Evolutionary conservation across 805 yeast genomes (phyloP).

Genomic region (Candida peoriensis): DNA sequence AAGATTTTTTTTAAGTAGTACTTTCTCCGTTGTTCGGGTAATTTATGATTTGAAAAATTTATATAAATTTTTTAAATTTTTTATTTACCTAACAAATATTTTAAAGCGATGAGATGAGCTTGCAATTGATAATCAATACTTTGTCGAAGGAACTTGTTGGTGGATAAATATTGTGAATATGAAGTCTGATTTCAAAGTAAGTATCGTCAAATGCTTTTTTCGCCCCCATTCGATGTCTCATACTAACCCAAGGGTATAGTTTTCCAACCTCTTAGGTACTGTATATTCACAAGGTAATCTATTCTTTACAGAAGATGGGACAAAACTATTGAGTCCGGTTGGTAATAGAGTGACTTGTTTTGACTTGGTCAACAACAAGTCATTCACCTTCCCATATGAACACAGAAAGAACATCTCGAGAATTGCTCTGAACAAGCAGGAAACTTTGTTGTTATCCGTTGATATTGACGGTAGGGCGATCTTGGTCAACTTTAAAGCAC

Average conservation of each 20-base stretch:
- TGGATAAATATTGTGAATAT: no score
- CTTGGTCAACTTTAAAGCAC: constrained; percentile 74
- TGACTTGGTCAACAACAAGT: constrained; percentile 76
- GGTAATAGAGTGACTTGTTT: constrained; percentile 90
- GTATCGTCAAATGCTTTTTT: no score
- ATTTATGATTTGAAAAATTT: no score
- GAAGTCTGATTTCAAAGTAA: constrained; percentile 70
- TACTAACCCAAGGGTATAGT: constrained; percentile 43
- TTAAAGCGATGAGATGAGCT: no score
- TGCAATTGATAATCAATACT: constrained; percentile 1
- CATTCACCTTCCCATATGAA: constrained; percentile 88
- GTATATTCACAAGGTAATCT: constrained; percentile 93
- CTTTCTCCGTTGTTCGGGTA: no score
- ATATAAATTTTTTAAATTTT: no score
- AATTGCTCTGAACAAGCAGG: constrained; percentile 79
- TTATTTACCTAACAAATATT: no score
- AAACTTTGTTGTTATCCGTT: constrained; percentile 71
- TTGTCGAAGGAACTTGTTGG: no score
- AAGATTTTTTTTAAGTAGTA: no score
- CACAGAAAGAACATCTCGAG: constrained; percentile 80
- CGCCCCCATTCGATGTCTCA: constrained; percentile 70
- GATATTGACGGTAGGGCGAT: constrained; percentile 94
- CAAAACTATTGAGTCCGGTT: constrained; percentile 79
- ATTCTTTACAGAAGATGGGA: constrained; percentile 81
- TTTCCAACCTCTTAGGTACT: constrained; percentile 87